These are phyloP conservation scores for Dioscorea cayenensis DNA, from an alignment of 116 monocot species.

Conservation along the genomic window DNA sequence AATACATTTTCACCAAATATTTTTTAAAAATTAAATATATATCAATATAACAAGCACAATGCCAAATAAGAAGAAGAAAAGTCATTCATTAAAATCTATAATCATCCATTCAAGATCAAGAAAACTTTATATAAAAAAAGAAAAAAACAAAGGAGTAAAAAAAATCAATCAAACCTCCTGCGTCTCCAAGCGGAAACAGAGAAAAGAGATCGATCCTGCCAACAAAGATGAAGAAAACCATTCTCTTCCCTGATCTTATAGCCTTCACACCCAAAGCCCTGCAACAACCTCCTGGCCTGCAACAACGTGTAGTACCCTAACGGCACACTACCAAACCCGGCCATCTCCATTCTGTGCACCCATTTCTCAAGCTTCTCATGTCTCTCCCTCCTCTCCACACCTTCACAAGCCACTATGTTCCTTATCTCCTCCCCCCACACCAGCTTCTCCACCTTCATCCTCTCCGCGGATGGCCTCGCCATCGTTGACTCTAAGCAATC, in stretches of 20 bases:
- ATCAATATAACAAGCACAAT: no score
- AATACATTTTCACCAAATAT: no score
- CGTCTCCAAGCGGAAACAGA: conserved; percentile 53
- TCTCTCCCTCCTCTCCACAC: conserved; percentile 51
- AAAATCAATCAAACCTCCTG: conserved; percentile 44
- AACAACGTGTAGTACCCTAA: conserved; percentile 37
- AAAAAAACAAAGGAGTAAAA: background rate
- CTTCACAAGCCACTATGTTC: conserved; percentile 62
- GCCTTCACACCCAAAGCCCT: conserved; percentile 24
- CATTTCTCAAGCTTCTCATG: conserved; percentile 63
- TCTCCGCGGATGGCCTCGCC: conserved; percentile 26
- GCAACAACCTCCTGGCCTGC: conserved; percentile 45
- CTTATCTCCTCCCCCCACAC: conserved; percentile 61
- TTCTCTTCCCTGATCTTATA: conserved; percentile 34
- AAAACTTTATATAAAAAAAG: background rate
- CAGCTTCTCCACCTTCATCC: conserved; percentile 39
- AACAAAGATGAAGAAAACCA: conserved; percentile 33
- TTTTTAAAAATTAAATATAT: no score
- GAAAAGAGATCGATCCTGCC: conserved; percentile 35
- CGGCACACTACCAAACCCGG: conserved; percentile 38
- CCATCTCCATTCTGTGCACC: conserved; percentile 32
- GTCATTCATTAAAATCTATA: background rate
- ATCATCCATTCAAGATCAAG: background rate
- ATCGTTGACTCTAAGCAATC: conserved; percentile 65
- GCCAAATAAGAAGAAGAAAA: no score